Percentiles rank a stretch among this genome's conserved stretches.
Conservation (phyloP, 306 rosid genomes). For the Canavalia ensiformis region DNA sequence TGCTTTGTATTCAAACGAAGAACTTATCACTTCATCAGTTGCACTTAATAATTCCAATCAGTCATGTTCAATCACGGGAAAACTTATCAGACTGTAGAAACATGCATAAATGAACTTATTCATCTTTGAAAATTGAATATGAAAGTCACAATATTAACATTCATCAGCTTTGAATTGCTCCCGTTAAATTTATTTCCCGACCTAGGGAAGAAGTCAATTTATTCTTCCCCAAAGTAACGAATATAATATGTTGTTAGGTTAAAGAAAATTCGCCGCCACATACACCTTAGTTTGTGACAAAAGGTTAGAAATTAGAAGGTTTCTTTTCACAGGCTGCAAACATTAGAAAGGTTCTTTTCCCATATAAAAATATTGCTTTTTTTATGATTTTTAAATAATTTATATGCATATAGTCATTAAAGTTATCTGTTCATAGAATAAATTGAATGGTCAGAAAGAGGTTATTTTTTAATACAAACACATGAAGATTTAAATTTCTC, state of each 20-base stretch:
- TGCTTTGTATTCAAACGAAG: neutral
- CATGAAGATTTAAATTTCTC: too few relatives aligned
- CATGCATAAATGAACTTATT: neutral
- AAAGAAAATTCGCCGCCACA: constrained; percentile 9
- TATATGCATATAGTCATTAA: neutral
- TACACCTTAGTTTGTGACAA: neutral
- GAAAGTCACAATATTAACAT: neutral
- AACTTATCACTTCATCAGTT: neutral
- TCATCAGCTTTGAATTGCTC: constrained; percentile 21
- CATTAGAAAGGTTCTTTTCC: too few relatives aligned
- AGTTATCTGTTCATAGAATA: neutral
- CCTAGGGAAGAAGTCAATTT: neutral
- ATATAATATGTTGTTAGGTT: constrained; percentile 2
- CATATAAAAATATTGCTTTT: neutral
- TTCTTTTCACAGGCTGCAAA: too few relatives aligned
- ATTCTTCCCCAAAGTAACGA: constrained; percentile 11
- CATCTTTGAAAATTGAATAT: neutral
- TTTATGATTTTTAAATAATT: neutral
- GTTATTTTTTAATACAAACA: too few relatives aligned
- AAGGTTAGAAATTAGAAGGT: neutral
- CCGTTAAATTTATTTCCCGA: neutral
- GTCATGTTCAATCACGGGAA: neutral
- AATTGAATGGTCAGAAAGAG: neutral
- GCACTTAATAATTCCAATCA: neutral
- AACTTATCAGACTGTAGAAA: neutral